Evolutionary conservation across 2,329 filamentous ascomycete genomes (phyloP).

Genomic region (Ophiostoma tasmaniense): DNA sequence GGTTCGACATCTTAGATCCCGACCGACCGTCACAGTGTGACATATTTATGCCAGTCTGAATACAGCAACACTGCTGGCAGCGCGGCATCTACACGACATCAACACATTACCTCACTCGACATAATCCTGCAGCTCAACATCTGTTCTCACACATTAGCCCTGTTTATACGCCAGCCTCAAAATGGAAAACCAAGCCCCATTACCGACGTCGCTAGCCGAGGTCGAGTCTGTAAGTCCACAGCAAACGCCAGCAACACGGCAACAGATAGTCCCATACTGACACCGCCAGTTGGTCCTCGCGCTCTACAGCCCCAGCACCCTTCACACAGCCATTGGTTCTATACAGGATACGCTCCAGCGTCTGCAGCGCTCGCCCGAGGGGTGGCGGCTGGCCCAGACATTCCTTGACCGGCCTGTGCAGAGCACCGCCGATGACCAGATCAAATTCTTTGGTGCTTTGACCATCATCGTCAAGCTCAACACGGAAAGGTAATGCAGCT

Average conservation of each 20-base stretch:
- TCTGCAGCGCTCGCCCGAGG: slow-evolving; percentile 69
- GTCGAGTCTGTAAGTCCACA: slow-evolving; percentile 28
- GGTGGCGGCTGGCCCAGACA: slow-evolving; percentile 77
- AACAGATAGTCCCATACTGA: background rate
- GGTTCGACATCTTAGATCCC: background rate
- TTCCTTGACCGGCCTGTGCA: slow-evolving; percentile 41
- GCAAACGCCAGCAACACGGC: background rate
- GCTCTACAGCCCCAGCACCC: slow-evolving; percentile 42
- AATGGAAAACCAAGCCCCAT: slow-evolving; percentile 19
- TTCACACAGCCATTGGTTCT: slow-evolving; percentile 38
- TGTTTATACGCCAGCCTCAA: background rate
- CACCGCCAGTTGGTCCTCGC: slow-evolving; percentile 37
- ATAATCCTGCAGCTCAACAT: too few species aligned
- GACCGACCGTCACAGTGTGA: background rate
- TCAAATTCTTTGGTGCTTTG: slow-evolving; percentile 85
- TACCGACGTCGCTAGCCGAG: slow-evolving; percentile 29
- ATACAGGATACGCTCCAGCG: slow-evolving; percentile 67
- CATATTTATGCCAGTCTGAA: background rate
- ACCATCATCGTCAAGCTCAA: slow-evolving; percentile 94
- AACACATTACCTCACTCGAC: background rate
- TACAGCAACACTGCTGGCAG: background rate
- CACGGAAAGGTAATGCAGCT: slow-evolving; percentile 57
- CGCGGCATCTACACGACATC: background rate
- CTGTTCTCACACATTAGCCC: background rate
- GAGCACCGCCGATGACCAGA: slow-evolving; percentile 57